Base-by-base conservation (phyloP, 78 protist species). In the Speleostelium caveatum region DNA sequence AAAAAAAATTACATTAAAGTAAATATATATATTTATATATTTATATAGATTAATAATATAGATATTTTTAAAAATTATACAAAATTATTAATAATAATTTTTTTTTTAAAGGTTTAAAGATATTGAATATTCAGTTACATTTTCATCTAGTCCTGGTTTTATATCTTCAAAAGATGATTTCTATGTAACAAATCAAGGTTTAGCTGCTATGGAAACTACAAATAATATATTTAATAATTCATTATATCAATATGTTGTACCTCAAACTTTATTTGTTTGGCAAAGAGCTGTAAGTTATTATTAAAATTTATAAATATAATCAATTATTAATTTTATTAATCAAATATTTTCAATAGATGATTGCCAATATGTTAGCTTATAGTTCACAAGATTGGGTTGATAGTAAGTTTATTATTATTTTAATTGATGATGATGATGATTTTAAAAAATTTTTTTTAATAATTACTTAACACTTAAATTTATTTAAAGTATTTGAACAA, bases 131-230 rank as follows among this genome's bases (percentile, higher is more conserved):
- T 45, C 67, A 24, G 49, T 73, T 35, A 69, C 69, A 75, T 86
- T 92, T 28, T 86, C 94, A 35, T 69, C 94, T 10, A 86, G 76
- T 60, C 91, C 96, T 32, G 96, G 73, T 35, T 74, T 87, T 24
- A 28, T 95, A 21, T 42, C 76, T 41, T 78, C 93, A 22, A 66
- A 74, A 38, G 97, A 95, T 71, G 97, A 95, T 71, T 95, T 93
- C 68, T 95, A 93, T 71, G 6, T 89, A 30, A 36, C 85, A 63
- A 66, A 62, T 60, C 58, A 67, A 12, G 92, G 88, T 19, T 32
- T 96, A 14, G 78, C 35, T 49, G 95, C 86, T 17, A 71, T 93
- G 45, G 95, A 96, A 87, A 96, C 97, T 6, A 87, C 96, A 67
- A 93, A 80, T 63, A 78, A 67, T 61, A 59, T 79, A 26, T 80